Conservation (phyloP, 2,329 filamentous ascomycete genomes). For the Phialophora chinensis region DNA sequence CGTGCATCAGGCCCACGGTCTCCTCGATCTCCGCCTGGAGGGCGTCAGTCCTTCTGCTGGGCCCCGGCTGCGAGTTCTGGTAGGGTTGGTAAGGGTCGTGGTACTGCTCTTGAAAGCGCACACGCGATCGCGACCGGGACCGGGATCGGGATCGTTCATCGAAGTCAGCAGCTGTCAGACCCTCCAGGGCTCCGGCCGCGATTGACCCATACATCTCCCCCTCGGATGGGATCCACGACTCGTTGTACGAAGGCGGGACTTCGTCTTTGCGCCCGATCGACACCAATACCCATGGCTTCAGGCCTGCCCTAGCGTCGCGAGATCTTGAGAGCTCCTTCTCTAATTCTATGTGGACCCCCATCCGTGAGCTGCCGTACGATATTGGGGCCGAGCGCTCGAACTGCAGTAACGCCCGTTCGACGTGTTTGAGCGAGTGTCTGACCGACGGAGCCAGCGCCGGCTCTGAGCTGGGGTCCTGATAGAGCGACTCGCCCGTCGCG, state of each 20-base stretch:
- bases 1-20: neutral
- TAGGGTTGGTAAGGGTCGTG: neutral
- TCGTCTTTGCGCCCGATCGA: slow-evolving; percentile 12
- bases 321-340: slow-evolving; percentile 14
- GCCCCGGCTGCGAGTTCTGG: neutral
- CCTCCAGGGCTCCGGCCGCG: slow-evolving; percentile 7
- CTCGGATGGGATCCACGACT: slow-evolving; percentile 7
- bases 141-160: neutral
- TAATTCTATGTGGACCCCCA: slow-evolving; percentile 16
- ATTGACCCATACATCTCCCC: slow-evolving; percentile 11
- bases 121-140: slow-evolving; percentile 1
- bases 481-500: neutral
- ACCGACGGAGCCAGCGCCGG: slow-evolving; percentile 5
- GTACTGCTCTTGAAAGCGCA: slow-evolving; percentile 1
- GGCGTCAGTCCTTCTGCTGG: slow-evolving; percentile 1
- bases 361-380: neutral
- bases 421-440: slow-evolving; percentile 6
- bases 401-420: slow-evolving; percentile 18
- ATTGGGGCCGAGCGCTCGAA: slow-evolving; percentile 13
- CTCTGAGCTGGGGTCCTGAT: neutral
- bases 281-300: slow-evolving; percentile 10
- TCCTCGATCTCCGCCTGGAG: slow-evolving; percentile 1
- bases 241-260: neutral
- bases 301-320: neutral
- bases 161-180: neutral